Conservation (phyloP, 768 basidiomycete species). For the Ephemerocybe angulata region DNA sequence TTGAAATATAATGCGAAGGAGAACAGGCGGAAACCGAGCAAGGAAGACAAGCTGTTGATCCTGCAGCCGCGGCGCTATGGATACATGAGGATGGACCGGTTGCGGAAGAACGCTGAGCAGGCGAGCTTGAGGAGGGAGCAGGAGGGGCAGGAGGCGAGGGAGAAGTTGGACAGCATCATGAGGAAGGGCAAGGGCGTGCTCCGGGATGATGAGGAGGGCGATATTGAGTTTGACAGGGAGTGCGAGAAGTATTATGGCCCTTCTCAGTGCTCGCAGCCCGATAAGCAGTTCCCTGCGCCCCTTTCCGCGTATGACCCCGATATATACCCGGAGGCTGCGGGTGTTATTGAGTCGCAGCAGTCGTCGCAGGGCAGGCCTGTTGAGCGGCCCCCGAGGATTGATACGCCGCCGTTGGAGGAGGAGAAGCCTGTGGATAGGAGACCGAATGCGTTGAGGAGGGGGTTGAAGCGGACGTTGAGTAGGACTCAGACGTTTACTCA, state of each 20-base stretch:
- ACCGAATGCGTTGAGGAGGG: slow-evolving; percentile 10
- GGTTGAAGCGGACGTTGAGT: slow-evolving; percentile 22
- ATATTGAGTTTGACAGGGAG: background rate
- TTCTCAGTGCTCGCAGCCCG: slow-evolving; percentile 12
- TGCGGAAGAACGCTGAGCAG: too few species aligned
- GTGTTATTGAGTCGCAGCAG: slow-evolving; percentile 23
- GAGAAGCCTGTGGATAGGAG: slow-evolving; percentile 19
- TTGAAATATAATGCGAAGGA: slow-evolving; percentile 5
- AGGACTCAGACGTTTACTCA: slow-evolving; percentile 31
- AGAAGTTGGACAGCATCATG: background rate
- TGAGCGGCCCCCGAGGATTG: slow-evolving; percentile 12
- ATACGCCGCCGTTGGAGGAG: slow-evolving; percentile 19
- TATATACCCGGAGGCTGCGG: slow-evolving; percentile 34
- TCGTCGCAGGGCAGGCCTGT: slow-evolving; percentile 17
- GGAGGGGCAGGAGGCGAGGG: background rate
- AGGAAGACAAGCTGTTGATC: slow-evolving; percentile 11
- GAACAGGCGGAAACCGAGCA: slow-evolving; percentile 8
- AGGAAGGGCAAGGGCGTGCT: slow-evolving; percentile 6
- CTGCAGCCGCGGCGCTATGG: slow-evolving; percentile 1
- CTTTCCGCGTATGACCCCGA: slow-evolving; percentile 31
- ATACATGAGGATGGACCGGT: slow-evolving; percentile 3
- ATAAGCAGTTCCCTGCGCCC: slow-evolving; percentile 36
- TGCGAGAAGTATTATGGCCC: background rate
- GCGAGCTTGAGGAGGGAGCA: too few species aligned
- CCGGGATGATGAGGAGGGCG: slow-evolving; percentile 14